phyloP scores from a whole-genome alignment of 352 stramenopile species.

The Pythium grandisporangium region DNA sequence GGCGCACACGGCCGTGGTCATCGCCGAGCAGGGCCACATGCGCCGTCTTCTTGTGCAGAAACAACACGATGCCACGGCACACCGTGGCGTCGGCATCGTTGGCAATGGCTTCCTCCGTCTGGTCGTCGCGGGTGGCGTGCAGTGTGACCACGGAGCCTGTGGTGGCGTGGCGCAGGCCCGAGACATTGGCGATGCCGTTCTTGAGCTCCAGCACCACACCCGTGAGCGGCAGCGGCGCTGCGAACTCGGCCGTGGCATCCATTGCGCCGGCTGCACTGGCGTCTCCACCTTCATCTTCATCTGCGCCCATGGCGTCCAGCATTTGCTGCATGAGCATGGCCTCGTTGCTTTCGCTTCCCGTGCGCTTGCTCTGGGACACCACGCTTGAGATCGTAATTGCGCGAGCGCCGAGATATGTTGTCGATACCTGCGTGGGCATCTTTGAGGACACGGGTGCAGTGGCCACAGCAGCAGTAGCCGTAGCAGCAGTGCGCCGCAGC shows the following conservation, averaged over 20 bases:
- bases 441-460: not conserved
- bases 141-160: constrained; percentile 64
- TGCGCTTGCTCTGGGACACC: constrained; percentile 6
- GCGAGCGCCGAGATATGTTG: not conserved
- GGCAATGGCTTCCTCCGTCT: not conserved
- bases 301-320: constrained; percentile 51
- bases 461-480: too few relatives aligned
- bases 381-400: constrained; percentile 11
- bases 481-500: too few relatives aligned
- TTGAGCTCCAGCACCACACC: constrained; percentile 61
- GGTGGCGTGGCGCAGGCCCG: constrained; percentile 56
- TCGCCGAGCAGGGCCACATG: constrained; percentile 45
- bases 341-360: constrained; percentile 32
- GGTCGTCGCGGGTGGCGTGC: constrained; percentile 8
- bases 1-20: constrained; percentile 17
- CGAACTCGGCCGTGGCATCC: constrained; percentile 7
- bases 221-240: constrained; percentile 24
- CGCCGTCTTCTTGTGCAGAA: constrained; percentile 19
- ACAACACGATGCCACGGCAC: constrained; percentile 14
- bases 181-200: constrained; percentile 65
- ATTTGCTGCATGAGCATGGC: constrained; percentile 57
- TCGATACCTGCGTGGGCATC: not conserved
- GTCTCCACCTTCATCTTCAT: constrained; percentile 18
- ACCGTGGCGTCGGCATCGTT: constrained; percentile 1
- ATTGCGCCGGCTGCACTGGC: not conserved